Conservation (phyloP, 179 eudicot species). For the Vitellaria paradoxa region DNA sequence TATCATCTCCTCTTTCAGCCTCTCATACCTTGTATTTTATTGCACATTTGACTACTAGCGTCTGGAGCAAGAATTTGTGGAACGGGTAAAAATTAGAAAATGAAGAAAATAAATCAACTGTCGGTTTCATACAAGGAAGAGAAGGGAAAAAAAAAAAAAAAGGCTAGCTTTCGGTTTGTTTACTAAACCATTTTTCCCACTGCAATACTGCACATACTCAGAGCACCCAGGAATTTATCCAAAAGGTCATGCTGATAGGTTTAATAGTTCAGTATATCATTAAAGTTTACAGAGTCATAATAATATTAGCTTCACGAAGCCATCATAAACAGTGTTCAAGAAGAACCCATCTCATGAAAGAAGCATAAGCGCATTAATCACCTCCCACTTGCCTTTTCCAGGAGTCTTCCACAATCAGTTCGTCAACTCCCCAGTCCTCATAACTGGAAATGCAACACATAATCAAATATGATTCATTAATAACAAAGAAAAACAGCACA, state of each 20-base stretch:
- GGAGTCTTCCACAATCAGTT: constrained; percentile 91
- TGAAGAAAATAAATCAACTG: no score
- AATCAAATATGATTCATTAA: neutral
- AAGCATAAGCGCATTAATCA: constrained; percentile 33
- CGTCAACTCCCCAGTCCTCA: constrained; percentile 99
- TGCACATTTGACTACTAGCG: no score
- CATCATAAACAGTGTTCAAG: neutral
- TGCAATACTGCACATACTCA: neutral
- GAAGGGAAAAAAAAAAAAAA: no score
- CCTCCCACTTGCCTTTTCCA: constrained; percentile 99
- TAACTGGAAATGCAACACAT: constrained; percentile 39
- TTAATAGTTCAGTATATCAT: neutral
- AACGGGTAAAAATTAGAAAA: no score
- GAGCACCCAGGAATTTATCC: no score
- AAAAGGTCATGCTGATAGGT: no score
- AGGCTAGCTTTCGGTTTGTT: no score
- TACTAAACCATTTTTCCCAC: neutral
- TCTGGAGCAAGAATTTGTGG: no score
- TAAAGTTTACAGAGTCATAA: neutral
- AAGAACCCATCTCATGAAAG: neutral
- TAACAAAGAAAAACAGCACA: neutral
- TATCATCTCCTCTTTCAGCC: no score
- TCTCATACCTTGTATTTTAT: no score
- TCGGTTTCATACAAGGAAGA: no score
- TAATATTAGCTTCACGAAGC: neutral